A percentile compares a stretch with the other conserved stretches of the same genome.
phyloP scores from a whole-genome alignment of 306 rosid genomes.

The Oemleria cerasiformis region DNA sequence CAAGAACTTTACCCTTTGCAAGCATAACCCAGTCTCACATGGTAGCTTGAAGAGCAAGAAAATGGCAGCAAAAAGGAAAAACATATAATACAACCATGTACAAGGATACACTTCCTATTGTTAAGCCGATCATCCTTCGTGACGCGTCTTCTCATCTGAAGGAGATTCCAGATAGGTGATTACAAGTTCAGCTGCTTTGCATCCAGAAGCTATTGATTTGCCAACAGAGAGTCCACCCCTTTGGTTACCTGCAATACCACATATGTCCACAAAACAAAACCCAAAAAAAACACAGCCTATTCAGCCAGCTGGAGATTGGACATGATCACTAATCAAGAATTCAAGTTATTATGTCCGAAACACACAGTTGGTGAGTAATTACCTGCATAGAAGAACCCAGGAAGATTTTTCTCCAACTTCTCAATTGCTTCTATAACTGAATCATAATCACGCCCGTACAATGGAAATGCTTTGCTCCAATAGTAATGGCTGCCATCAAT shows the following conservation, averaged over 20 bases:
- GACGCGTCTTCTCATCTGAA: conserved; percentile 32
- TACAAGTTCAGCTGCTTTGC: conserved; percentile 86
- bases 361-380: conserved; percentile 15
- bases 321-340: background rate
- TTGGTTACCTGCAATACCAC: conserved; percentile 54
- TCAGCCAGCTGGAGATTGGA: background rate
- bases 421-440: conserved; percentile 82
- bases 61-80: background rate
- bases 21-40: too few relatives aligned
- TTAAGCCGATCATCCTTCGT: conserved; percentile 21
- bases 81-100: too few relatives aligned
- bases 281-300: background rate
- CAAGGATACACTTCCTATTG: conserved; percentile 17
- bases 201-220: conserved; percentile 79
- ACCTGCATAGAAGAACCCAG: conserved; percentile 93
- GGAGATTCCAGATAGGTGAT: conserved; percentile 70
- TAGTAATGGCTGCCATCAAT: conserved; percentile 67
- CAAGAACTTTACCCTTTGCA: too few relatives aligned
- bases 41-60: background rate
- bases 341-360: conserved; percentile 4
- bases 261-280: background rate
- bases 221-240: conserved; percentile 89
- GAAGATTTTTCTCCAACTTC: conserved; percentile 77
- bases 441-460: conserved; percentile 71
- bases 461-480: conserved; percentile 93